Percentiles rank a stretch among this genome's conserved stretches.
Evolutionary conservation across 257 asterid species (phyloP).

Genomic region (Solanum bulbocastanum): DNA sequence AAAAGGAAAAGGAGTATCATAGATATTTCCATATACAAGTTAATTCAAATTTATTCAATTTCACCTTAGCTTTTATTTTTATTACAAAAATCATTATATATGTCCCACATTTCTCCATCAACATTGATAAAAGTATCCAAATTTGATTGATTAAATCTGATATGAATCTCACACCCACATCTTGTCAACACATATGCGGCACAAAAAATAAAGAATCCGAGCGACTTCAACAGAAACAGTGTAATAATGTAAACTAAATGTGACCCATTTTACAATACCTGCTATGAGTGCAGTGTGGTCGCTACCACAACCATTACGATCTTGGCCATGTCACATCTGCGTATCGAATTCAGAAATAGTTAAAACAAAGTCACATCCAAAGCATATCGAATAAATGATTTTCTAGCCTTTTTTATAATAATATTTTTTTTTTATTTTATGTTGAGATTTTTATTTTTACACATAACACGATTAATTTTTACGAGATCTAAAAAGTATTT

Average conservation of each 20-base stretch:
- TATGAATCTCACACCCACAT: background rate
- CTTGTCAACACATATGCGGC: too few relatives aligned
- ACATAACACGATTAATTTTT: too few relatives aligned
- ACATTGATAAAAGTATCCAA: background rate
- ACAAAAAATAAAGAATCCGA: background rate
- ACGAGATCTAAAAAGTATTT: background rate
- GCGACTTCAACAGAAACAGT: background rate
- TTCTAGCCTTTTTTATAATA: background rate
- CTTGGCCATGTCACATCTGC: conserved; percentile 50
- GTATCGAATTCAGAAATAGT: background rate
- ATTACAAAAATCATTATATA: background rate
- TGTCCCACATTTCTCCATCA: background rate
- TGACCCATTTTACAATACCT: conserved; percentile 17
- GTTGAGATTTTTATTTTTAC: background rate
- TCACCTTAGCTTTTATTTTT: too few relatives aligned
- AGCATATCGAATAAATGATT: background rate
- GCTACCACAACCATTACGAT: conserved; percentile 55
- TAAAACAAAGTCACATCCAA: background rate
- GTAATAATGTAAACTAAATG: background rate
- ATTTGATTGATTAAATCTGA: background rate
- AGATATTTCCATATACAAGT: background rate
- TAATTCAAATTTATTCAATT: background rate
- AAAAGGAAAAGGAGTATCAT: background rate
- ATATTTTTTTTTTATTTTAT: background rate
- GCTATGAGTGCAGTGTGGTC: conserved; percentile 63